Percentiles rank a stretch among this genome's conserved stretches.
phyloP scores from a whole-genome alignment of 768 basidiomycete species.

The Amanita rimosa region DNA sequence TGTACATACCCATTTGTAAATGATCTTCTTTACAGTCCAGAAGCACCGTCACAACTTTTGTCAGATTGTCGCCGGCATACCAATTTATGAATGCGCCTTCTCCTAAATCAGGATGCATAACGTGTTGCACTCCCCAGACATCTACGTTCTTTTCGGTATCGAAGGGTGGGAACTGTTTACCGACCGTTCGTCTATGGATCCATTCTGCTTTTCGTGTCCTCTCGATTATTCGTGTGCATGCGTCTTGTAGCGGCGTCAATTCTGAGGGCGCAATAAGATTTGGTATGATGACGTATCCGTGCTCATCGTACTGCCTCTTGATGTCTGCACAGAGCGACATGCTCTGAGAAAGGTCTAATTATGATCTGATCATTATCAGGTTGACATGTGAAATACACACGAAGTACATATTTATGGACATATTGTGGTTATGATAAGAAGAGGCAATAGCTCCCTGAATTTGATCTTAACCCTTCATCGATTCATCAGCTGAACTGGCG shows the following conservation, averaged over 20 bases:
- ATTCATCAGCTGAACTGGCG: too few relatives aligned
- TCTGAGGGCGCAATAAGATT: slow-evolving; percentile 35
- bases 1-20: slow-evolving; percentile 59
- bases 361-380: not conserved
- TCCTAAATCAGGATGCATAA: slow-evolving; percentile 66
- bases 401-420: too few relatives aligned
- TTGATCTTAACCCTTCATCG: not conserved
- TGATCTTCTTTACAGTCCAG: slow-evolving; percentile 46
- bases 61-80: slow-evolving; percentile 49
- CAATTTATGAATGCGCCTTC: slow-evolving; percentile 52
- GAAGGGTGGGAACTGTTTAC: slow-evolving; percentile 72
- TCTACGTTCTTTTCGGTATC: slow-evolving; percentile 41
- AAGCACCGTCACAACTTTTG: slow-evolving; percentile 30
- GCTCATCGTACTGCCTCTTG: slow-evolving; percentile 42
- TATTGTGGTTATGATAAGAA: not conserved
- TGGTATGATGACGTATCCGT: slow-evolving; percentile 58
- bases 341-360: not conserved
- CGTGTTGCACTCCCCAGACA: slow-evolving; percentile 73
- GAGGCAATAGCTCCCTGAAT: not conserved
- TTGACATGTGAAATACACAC: too few relatives aligned
- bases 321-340: slow-evolving; percentile 7
- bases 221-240: slow-evolving; percentile 38
- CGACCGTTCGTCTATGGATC: slow-evolving; percentile 60
- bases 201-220: slow-evolving; percentile 51
- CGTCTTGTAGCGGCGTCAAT: slow-evolving; percentile 28